Conservation (phyloP, 345 rosid species). For the rapeseed (Brassica napus) region Da-Ae NC_063442.1:36997001-36997500, state of each 20-base stretch:
- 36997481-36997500: not conserved
- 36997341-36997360: not conserved
- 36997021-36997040: slow-evolving; percentile 94
- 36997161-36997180: slow-evolving; percentile 86
- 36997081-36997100: not conserved
- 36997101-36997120: not conserved
- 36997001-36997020: slow-evolving; percentile 82
- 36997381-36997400: slow-evolving; percentile 25
- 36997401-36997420: slow-evolving; percentile 18
- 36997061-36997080: slow-evolving; percentile 94
- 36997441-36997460: not conserved
- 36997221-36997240: slow-evolving; percentile 85
- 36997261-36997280: slow-evolving; percentile 82
- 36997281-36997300: slow-evolving; percentile 96
- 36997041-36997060: slow-evolving; percentile 95
- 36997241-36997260: slow-evolving; percentile 94
- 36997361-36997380: not conserved
- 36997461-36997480: not conserved
- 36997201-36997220: slow-evolving; percentile 57
- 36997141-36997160: slow-evolving; percentile 54
- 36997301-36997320: slow-evolving; percentile 42
- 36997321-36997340: slow-evolving; percentile 4
- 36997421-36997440: slow-evolving; percentile 22
- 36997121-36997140: slow-evolving; percentile 3
- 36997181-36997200: slow-evolving; percentile 99